Base-by-base conservation (phyloP, 2,329 filamentous ascomycete species). In the Colletotrichum sp. region DNA sequence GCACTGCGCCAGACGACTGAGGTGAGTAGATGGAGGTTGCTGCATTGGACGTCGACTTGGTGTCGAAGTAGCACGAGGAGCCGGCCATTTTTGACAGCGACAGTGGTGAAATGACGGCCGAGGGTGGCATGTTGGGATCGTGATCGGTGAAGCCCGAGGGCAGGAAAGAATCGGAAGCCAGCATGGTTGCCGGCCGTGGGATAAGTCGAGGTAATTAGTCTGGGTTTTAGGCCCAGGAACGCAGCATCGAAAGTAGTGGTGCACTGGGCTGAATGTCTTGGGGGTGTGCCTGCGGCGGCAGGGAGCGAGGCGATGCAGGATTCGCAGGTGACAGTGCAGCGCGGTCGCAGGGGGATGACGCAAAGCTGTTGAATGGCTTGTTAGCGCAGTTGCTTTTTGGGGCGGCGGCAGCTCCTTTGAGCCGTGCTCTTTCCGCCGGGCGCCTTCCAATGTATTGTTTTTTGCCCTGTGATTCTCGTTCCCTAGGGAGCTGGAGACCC, bases 91-190 rank as follows among this genome's bases (percentile, higher is more conserved):
- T 77, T 26, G 84, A 82, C 21, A 81, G 82, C 16, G 85, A 81
- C 75, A 87, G 79, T 44, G 87, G 85, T 36, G 86, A 87, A 7
- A 87, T 84, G 75, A 86, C 79, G 21, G 85, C 85, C 72, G 80
- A 83, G 34, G 82, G 78, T 65, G 81, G 71, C 72, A 82, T 78
- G 30, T 81, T 78, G 30, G 78, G 80, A 55, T 83, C 82, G 78
- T 80, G 81, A 64, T 87, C 85, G 76, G 82, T 79, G 68, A 81
- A 83, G 77, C 84, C 84, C 63, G 83, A 83, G 13, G 87, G 85
- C 79, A 87, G 81, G 80, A 88, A 87, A 32, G 86, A 85, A 78
- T 88, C 86, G 75, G 85, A 82, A 39, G 84, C 83, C 39, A 87
- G 75, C 77, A 84, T 87, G 77, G 84, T 83, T 86, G 88, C 88